Conservation (phyloP, 1,284 basidiomycete species). For the Quambalaria eucalypti region DNA sequence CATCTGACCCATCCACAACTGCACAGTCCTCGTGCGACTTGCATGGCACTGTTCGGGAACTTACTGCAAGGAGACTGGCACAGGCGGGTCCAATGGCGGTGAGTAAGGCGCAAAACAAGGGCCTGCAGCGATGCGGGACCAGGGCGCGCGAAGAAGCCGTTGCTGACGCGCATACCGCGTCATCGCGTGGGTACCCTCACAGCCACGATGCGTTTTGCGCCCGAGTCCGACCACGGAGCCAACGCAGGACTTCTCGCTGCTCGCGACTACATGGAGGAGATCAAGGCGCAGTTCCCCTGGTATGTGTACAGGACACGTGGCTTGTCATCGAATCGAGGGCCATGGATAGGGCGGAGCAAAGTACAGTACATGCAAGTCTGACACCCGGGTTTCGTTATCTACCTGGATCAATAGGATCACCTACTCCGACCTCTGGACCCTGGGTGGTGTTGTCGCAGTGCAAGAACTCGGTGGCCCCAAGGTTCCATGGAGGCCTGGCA, state of each 20-base stretch:
- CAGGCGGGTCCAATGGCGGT: slow-evolving; percentile 68
- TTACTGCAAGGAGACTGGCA: slow-evolving; percentile 60
- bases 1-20: neutral
- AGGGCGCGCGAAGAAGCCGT: too few relatives aligned
- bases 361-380: too few relatives aligned
- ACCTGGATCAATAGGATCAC: slow-evolving; percentile 17
- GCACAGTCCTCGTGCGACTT: slow-evolving; percentile 80
- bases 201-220: slow-evolving; percentile 43
- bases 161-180: neutral
- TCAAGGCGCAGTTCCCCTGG: slow-evolving; percentile 58
- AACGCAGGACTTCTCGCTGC: slow-evolving; percentile 79
- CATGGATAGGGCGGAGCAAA: too few relatives aligned
- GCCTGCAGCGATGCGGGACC: too few relatives aligned
- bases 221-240: slow-evolving; percentile 63
- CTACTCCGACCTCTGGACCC: slow-evolving; percentile 47
- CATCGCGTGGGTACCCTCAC: neutral
- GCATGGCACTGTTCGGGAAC: slow-evolving; percentile 82
- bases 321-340: too few relatives aligned
- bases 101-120: slow-evolving; percentile 3
- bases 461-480: slow-evolving; percentile 54
- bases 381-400: too few relatives aligned
- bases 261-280: slow-evolving; percentile 71
- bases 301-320: too few relatives aligned
- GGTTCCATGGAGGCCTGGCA: slow-evolving; percentile 49
- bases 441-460: slow-evolving; percentile 54